Evolutionary conservation across 2,329 filamentous ascomycete genomes (phyloP), one percentile per base, ranked within the genome.

Genomic region (Sclerotinia sclerotiorum): DNA sequence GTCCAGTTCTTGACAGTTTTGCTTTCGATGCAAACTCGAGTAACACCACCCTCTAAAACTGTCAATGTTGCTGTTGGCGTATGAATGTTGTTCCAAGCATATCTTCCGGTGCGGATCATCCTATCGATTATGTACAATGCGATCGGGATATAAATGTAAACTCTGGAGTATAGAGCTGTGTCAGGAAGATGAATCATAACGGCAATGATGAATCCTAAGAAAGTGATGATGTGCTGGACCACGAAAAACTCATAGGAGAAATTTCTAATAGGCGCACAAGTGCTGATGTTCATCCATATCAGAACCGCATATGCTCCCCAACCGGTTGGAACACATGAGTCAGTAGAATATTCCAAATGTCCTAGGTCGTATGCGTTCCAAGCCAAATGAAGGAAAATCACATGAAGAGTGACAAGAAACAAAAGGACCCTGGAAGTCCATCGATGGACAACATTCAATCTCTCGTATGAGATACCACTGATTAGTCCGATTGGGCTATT

Each of bases 361-460:
- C 69, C 70, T 11, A 75, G 60, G 15, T 70, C 69, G 55, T 74
- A 76, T 15, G 68, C 68, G 54, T 74, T 73, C 74, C 74, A 76
- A 21, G 71, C 67, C 2, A 72, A 57, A 55, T 72, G 70, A 42
- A 73, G 61, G 58, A 74, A 75, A 7, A 72, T 68, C 52, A 74
- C 60, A 69, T 76, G 74, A 15, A 76, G 63, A 3, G 70, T 87
- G 4, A 85, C 86, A 0, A 88, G 90, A 44, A 91, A 80, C 46
- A 92, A 83, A 79, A 92, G 85, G 69, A 87, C 88, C 70, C 90
- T 84, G 2, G 87, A 86, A 15, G 87, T 85, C 90, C 90, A 92
- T 71, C 90, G 84, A 74, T 92, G 90, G 67, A 91, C 78, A 88
- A 89, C 91, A 76, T 91, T 91, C 69, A 92, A 80, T 11, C 88